phyloP scores from a whole-genome alignment of 306 rosid genomes.

The Medicago lupulina region DNA sequence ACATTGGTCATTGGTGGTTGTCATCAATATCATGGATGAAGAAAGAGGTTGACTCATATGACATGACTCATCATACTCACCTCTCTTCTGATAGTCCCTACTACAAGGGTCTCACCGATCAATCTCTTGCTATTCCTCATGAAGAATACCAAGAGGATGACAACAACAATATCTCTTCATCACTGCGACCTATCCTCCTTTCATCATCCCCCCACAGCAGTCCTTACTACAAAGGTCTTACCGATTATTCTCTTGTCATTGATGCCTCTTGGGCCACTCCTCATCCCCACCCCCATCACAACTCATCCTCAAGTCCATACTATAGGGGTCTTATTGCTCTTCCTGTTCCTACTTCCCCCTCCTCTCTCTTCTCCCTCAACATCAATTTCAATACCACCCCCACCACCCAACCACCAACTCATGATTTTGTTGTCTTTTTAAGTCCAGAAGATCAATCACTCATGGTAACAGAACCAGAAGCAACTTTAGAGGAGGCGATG shows the following conservation, averaged over 20 bases:
- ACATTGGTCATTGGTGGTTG: conserved; percentile 22
- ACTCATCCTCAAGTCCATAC: conserved; percentile 42
- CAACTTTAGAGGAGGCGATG: not conserved
- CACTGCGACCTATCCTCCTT: conserved; percentile 6
- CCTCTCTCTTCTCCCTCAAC: conserved; percentile 7
- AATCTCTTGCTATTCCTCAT: conserved; percentile 44
- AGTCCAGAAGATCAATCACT: conserved; percentile 19
- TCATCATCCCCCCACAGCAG: conserved; percentile 34
- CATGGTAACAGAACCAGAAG: not conserved
- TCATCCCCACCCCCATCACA: not conserved
- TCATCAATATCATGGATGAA: conserved; percentile 10
- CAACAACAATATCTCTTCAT: not conserved
- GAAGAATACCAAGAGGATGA: not conserved
- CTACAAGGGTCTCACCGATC: conserved; percentile 33
- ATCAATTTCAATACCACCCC: conserved; percentile 1
- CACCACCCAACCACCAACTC: conserved; percentile 2
- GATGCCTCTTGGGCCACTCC: conserved; percentile 22
- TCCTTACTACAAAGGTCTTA: conserved; percentile 53
- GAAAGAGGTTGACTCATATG: conserved; percentile 8
- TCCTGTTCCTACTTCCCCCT: not conserved
- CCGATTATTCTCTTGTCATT: conserved; percentile 39
- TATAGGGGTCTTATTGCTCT: conserved; percentile 50
- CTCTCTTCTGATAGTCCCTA: conserved; percentile 8
- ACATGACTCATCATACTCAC: not conserved
- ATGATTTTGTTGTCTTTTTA: conserved; percentile 16